Conservation (phyloP, 345 rosid genomes). For the Eucalyptus marginata region DNA sequence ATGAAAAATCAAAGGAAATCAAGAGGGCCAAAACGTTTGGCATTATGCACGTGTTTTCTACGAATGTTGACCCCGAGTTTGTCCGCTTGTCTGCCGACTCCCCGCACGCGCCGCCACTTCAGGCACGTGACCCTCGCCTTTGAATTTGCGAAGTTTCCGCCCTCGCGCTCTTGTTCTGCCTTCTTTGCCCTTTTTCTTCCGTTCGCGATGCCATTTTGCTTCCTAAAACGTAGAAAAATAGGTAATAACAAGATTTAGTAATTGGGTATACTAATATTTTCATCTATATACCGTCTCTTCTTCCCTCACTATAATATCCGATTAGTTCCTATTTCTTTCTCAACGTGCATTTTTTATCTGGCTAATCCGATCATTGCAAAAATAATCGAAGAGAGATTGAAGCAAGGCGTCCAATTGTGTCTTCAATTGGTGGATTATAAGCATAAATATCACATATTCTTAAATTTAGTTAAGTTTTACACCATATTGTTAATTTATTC, state of each 20-base stretch:
- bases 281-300: accelerated
- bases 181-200: not conserved
- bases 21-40: not conserved
- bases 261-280: not conserved
- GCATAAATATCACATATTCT: accelerated
- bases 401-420: not conserved
- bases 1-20: not conserved
- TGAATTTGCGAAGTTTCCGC: not conserved
- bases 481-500: not conserved
- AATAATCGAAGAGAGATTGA: not conserved
- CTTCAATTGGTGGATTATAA: not conserved
- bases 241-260: not conserved
- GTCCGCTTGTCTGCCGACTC: not conserved
- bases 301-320: not conserved
- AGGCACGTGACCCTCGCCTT: not conserved
- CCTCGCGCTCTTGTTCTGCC: accelerated
- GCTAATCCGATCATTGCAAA: accelerated
- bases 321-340: not conserved
- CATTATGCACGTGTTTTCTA: not conserved
- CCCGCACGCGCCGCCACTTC: not conserved
- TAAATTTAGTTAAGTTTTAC: not conserved
- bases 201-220: not conserved
- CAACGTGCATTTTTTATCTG: accelerated
- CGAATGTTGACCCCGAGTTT: not conserved
- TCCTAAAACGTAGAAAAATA: not conserved